Percentiles rank a stretch among this genome's conserved stretches.
Conservation (phyloP, 1,284 basidiomycete genomes). For the Puccinia sorghi region DNA sequence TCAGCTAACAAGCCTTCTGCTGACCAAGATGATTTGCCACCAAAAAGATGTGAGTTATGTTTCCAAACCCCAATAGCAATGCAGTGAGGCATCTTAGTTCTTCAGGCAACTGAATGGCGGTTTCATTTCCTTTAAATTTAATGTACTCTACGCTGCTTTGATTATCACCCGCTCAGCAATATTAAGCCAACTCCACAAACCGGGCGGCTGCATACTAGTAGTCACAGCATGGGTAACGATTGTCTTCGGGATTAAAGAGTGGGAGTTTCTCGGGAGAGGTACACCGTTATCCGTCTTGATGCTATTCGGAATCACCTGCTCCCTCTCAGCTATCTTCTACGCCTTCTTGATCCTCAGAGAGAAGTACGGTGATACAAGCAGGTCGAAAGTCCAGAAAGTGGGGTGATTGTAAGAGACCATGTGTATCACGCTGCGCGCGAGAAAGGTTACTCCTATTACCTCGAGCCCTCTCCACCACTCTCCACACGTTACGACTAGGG, state of each 20-base stretch:
- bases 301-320: slow-evolving; percentile 32
- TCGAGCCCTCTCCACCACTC: not conserved
- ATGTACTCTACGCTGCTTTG: not conserved
- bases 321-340: slow-evolving; percentile 3
- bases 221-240: slow-evolving; percentile 33
- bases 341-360: not conserved
- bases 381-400: not conserved
- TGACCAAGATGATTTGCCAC: not conserved
- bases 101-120: not conserved
- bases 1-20: slow-evolving; percentile 7
- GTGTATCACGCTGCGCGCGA: too few species aligned
- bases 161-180: slow-evolving; percentile 4
- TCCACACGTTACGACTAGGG: too few species aligned
- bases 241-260: slow-evolving; percentile 44
- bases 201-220: slow-evolving; percentile 26
- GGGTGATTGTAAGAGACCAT: too few species aligned
- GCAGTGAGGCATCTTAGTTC: not conserved
- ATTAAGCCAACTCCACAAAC: slow-evolving; percentile 8
- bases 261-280: slow-evolving; percentile 39
- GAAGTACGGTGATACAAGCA: not conserved
- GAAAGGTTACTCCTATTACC: too few species aligned
- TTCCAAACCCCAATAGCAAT: too few species aligned
- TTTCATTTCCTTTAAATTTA: not conserved
- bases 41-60: slow-evolving; percentile 17
- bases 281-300: slow-evolving; percentile 35